Evolutionary conservation across 148 eudicot genomes (phyloP), one percentile per base, ranked within the genome.

Genomic region (Amaranthus cruentus): DNA sequence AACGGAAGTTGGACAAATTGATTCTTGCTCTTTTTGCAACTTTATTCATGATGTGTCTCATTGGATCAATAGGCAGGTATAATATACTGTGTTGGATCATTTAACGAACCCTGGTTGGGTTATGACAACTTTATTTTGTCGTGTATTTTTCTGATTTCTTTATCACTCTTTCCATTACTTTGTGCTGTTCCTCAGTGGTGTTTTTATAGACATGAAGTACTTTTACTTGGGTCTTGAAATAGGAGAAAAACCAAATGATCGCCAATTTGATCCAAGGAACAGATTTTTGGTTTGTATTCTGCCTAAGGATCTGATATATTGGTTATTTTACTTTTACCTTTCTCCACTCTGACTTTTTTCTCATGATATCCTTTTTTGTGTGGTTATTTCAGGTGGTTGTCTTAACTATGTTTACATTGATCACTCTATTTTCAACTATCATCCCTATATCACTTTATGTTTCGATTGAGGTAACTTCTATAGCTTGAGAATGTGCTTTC

Each of bases 391-490:
- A 95, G 99, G 99, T 95, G 75, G 76, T 85, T 58, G 75, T 89
- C 65, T 81, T 95, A 84, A 91, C 88, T 62, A 88, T 95, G 85
- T 95, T 95, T 82, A 95, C 99, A 46, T 84, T 95, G 18, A 92
- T 95, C 73, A 95, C 99, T 82, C 85, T 95, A 60, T 95, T 88
- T 86, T 95, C 99, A 68, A 90, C 99, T 55, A 88, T 95, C 77
- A 95, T 95, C 76, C 99, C 99, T 55, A 95, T 95, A 76, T 95
- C 99, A 52, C 97, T 95, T 50, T 95, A 95, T 80, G 99, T 95
- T 78, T 91, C 99, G 56, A 90, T 95, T 77, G 99, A 95, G 99
- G 99, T 90, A 87, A 47, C 65, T 68, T 28, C 66, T 13, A 61
- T 72, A 42, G 28, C 66, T 74, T 46, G 47, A 7, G 42, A 15